Conservation (phyloP, 139 green algal genomes). For the Ettlia oleoabundans region DNA sequence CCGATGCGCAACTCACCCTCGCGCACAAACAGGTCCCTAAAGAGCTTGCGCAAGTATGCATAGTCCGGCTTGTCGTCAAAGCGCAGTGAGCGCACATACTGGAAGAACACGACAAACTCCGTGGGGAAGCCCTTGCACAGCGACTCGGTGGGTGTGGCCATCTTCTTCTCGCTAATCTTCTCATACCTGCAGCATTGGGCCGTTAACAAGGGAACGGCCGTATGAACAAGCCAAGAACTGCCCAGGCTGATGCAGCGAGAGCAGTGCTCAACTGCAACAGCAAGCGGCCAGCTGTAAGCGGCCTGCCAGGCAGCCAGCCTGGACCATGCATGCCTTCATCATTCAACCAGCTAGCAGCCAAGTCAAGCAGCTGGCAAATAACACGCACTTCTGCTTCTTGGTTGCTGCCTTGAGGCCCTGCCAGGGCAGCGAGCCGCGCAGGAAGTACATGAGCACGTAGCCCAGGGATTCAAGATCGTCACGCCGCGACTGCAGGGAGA, state of each 20-base stretch:
- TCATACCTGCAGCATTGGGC: slow-evolving; percentile 78
- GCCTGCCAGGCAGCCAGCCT: background rate
- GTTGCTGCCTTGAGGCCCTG: slow-evolving; percentile 97
- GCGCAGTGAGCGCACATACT: slow-evolving; percentile 94
- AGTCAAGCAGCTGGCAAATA: no score
- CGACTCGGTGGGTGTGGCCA: slow-evolving; percentile 97
- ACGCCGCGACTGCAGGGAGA: slow-evolving; percentile 93
- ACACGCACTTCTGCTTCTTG: slow-evolving; percentile 95
- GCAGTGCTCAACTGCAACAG: background rate
- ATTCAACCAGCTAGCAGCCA: background rate
- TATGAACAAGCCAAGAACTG: background rate
- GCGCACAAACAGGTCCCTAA: slow-evolving; percentile 98
- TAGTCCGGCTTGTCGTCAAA: slow-evolving; percentile 99
- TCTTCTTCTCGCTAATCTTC: slow-evolving; percentile 99
- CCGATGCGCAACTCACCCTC: slow-evolving; percentile 82
- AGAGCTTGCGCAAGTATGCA: slow-evolving; percentile 97
- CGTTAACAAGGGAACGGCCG: background rate
- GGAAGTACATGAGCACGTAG: slow-evolving; percentile 99
- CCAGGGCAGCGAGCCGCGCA: slow-evolving; percentile 96
- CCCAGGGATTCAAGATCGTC: slow-evolving; percentile 97
- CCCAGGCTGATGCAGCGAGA: background rate
- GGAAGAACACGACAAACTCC: slow-evolving; percentile 98
- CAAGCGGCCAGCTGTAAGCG: background rate
- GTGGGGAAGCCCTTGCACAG: slow-evolving; percentile 97
- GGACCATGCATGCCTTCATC: background rate